Percentiles rank a stretch among this genome's conserved stretches.
phyloP scores from a whole-genome alignment of 306 rosid species.

The Abrus precatorius region DNA sequence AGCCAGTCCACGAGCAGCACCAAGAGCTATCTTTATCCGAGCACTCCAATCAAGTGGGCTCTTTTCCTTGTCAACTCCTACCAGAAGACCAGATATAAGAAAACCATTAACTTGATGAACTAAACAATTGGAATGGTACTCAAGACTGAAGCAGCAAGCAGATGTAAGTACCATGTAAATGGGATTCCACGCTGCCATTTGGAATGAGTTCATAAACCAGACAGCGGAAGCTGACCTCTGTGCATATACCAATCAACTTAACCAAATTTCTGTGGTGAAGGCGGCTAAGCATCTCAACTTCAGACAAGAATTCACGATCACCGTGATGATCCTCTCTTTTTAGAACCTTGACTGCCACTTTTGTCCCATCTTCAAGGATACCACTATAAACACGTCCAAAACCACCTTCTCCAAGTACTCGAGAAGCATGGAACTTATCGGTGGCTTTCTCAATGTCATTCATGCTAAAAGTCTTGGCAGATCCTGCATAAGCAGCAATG shows the following conservation, averaged over 20 bases:
- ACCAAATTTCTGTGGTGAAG: slow-evolving; percentile 98
- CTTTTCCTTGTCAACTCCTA: slow-evolving; percentile 79
- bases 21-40: slow-evolving; percentile 93
- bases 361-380: slow-evolving; percentile 77
- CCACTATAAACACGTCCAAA: slow-evolving; percentile 94
- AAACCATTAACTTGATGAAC: slow-evolving; percentile 40
- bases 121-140: slow-evolving; percentile 16
- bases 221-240: slow-evolving; percentile 79
- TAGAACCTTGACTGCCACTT: slow-evolving; percentile 90
- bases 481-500: slow-evolving; percentile 81
- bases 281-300: slow-evolving; percentile 99
- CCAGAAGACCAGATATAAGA: slow-evolving; percentile 42
- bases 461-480: slow-evolving; percentile 86
- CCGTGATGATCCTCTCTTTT: slow-evolving; percentile 99
- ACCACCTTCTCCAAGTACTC: slow-evolving; percentile 97
- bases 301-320: slow-evolving; percentile 91
- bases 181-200: slow-evolving; percentile 98
- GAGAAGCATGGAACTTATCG: slow-evolving; percentile 67
- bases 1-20: slow-evolving; percentile 95
- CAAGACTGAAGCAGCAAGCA: slow-evolving; percentile 35
- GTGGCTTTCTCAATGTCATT: slow-evolving; percentile 85
- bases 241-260: slow-evolving; percentile 90
- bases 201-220: slow-evolving; percentile 94
- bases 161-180: slow-evolving; percentile 79
- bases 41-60: slow-evolving; percentile 82